Evolutionary conservation across 208 protist species (phyloP).

Genomic region (Leishmania turanica): DNA sequence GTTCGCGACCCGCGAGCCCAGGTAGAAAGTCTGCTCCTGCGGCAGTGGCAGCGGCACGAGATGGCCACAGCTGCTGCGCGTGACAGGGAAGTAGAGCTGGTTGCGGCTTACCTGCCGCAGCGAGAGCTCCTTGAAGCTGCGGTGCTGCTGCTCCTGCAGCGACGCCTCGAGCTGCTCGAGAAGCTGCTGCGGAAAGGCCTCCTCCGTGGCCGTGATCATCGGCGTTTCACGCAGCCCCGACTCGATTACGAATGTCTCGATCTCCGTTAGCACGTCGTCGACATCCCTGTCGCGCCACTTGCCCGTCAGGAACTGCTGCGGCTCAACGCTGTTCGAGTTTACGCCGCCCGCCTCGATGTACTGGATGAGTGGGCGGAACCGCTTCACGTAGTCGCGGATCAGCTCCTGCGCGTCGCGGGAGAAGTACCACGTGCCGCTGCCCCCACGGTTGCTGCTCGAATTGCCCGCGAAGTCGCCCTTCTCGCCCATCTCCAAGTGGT

Average conservation of each 20-base stretch:
- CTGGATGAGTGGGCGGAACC: constrained; percentile 75
- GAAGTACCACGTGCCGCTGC: constrained; percentile 81
- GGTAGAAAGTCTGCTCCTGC: constrained; percentile 63
- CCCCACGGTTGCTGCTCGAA: constrained; percentile 47
- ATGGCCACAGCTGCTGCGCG: constrained; percentile 59
- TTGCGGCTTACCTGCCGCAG: constrained; percentile 51
- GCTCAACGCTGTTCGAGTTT: constrained; percentile 64
- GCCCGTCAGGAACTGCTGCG: constrained; percentile 73
- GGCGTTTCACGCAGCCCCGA: constrained; percentile 62
- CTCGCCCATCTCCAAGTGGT: constrained; percentile 72
- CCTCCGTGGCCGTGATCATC: constrained; percentile 77
- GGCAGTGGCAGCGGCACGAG: constrained; percentile 78
- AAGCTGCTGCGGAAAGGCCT: constrained; percentile 59
- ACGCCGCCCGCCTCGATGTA: constrained; percentile 58
- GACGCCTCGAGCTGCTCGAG: constrained; percentile 67
- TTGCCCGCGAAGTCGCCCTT: constrained; percentile 63
- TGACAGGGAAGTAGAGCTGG: constrained; percentile 84
- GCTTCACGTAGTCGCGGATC: constrained; percentile 59
- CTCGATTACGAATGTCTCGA: constrained; percentile 63
- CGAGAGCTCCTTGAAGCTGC: constrained; percentile 41
- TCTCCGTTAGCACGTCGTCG: constrained; percentile 75
- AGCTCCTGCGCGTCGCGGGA: constrained; percentile 67
- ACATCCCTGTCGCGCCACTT: constrained; percentile 59
- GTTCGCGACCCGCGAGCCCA: constrained; percentile 87
- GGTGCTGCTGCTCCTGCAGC: constrained; percentile 42